Percentiles rank a stretch among this genome's conserved stretches.
Evolutionary conservation across 2,329 filamentous ascomycete species (phyloP).

Genomic region (Diplodia seriata): DNA sequence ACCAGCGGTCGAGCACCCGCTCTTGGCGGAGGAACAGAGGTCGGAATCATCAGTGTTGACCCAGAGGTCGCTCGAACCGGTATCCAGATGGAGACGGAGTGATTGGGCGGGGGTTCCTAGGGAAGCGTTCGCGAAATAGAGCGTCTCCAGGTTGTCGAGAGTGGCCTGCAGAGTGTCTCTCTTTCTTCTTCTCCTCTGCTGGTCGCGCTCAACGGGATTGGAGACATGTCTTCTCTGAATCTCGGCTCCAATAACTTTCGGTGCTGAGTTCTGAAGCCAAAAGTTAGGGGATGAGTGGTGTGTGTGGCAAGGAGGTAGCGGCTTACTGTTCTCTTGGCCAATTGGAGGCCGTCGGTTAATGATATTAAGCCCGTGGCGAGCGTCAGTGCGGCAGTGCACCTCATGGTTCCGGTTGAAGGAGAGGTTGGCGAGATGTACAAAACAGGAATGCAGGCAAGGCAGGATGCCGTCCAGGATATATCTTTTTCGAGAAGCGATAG

Average conservation of each 20-base stretch:
- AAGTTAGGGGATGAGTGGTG: conserved; percentile 13
- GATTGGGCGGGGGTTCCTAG: conserved; percentile 64
- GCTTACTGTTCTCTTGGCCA: conserved; percentile 47
- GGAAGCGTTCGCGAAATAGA: conserved; percentile 65
- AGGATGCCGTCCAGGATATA: conserved; percentile 24
- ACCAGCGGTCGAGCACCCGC: conserved; percentile 67
- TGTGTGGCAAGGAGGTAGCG: conserved; percentile 6
- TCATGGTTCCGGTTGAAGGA: conserved; percentile 39
- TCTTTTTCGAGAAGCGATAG: conserved; percentile 12
- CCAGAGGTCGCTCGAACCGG: conserved; percentile 69
- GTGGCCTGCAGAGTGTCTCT: conserved; percentile 52
- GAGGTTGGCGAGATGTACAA: conserved; percentile 15
- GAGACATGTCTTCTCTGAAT: conserved; percentile 57
- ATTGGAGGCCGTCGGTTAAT: conserved; percentile 41
- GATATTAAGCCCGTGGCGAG: conserved; percentile 43
- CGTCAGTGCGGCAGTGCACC: conserved; percentile 39
- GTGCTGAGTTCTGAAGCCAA: conserved; percentile 34
- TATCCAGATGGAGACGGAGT: conserved; percentile 66
- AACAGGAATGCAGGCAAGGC: conserved; percentile 18
- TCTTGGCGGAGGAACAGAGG: conserved; percentile 60
- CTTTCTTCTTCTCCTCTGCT: conserved; percentile 50
- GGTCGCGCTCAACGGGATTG: conserved; percentile 55
- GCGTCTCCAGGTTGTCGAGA: conserved; percentile 64
- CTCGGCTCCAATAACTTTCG: conserved; percentile 57
- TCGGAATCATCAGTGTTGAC: conserved; percentile 68